Base-by-base conservation (phyloP, 2,329 filamentous ascomycete species). In the Botrytis hyacinthi region DNA sequence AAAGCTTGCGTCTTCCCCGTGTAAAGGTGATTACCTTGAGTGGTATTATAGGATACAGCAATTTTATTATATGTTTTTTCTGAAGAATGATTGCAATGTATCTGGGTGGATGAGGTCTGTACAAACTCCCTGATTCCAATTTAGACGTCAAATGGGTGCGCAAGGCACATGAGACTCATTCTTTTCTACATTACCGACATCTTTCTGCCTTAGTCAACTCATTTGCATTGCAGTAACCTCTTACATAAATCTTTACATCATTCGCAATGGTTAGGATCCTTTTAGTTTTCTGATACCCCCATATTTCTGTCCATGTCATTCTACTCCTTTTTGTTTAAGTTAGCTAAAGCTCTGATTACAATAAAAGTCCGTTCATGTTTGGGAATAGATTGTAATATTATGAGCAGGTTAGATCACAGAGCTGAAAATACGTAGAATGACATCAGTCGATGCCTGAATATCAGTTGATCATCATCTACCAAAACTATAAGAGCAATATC, bases 1-100 rank as follows among this genome's bases (percentile, higher is more conserved):
- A 75, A 78, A 62, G 76, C 80, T 3, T 80, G 78, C 18, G 69
- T 78, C 32, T 62, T 80, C 42, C 83, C 84, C 26, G 3, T n/a
- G 10, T 54, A 48, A 5, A 48, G 46, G 10, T 26, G 22, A 4
- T 48, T 48, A 12, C 46, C 22, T 26, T 4, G 10, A 12, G 46
- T 26, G 9, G 22, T 4, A 48, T 48, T 5, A 48, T 48, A 48
- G 20, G 9, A 26, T 12, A 48, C 9, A 26, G 4, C 1, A 26
- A 26, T 48, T 12, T 12, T 5, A 26, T 26, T 6, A 5, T 35
- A 35, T 35, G 4, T 46, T 22, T 46, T 7, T 22, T 22, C 9
- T 4, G 44, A 22, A 20, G 8, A 46, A 46, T 46, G 44, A 9
- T 4, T 46, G 44, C 1, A 22, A 22, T 46, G 7, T 46, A 3